Evolutionary conservation across 140 eudicot genomes (phyloP).

Genomic region (Flaveria floridana): DNA sequence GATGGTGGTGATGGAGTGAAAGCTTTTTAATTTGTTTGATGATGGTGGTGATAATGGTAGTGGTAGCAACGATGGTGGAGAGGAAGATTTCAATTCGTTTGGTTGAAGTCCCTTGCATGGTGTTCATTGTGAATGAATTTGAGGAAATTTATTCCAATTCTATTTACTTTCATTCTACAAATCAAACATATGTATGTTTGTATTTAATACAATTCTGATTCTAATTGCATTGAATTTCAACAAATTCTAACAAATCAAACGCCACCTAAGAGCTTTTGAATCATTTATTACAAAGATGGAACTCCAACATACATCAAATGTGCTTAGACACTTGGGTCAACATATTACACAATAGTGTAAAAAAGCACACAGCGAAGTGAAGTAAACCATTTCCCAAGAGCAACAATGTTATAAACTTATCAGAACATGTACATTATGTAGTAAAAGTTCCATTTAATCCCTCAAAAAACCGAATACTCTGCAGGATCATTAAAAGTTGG

Average conservation of each 20-base stretch:
- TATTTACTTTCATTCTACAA: neutral
- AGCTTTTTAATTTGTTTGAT: too few relatives aligned
- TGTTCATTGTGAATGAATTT: too few relatives aligned
- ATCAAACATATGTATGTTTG: neutral
- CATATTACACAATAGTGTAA: neutral
- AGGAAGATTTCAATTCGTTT: too few relatives aligned
- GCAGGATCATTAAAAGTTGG: neutral
- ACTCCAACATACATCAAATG: too few relatives aligned
- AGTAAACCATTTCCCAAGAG: neutral
- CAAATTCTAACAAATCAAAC: neutral
- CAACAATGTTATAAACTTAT: neutral
- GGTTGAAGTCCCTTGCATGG: too few relatives aligned
- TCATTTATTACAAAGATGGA: neutral
- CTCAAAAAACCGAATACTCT: neutral
- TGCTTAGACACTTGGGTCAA: too few relatives aligned
- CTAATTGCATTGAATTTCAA: neutral
- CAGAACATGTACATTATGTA: too few relatives aligned
- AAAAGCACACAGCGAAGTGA: neutral
- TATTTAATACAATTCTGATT: neutral
- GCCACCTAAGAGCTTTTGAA: neutral
- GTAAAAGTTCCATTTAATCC: too few relatives aligned
- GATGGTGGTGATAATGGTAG: too few relatives aligned
- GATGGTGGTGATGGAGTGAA: too few relatives aligned
- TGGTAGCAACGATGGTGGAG: too few relatives aligned
- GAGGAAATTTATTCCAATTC: too few relatives aligned